Base-by-base conservation (phyloP, 169 alveolate genomes). In the Cyclospora cayetanensis region DNA sequence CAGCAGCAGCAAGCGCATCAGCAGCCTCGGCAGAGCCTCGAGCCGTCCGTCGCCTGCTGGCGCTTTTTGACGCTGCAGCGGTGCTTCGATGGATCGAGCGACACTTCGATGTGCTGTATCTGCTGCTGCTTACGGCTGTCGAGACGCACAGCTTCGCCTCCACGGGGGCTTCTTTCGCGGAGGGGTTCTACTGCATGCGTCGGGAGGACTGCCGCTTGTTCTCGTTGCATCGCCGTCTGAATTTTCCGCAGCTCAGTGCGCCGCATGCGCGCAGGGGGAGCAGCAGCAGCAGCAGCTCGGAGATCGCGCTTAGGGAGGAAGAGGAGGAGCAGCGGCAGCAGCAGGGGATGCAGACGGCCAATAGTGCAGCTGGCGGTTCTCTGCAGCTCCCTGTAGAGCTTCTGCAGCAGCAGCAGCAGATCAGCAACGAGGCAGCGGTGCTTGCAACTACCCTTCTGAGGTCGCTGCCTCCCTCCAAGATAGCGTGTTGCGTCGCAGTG, bases 101-200 rank as follows among this genome's bases (percentile, higher is more conserved):
- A 55, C 92, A 70, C 55, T 87, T 77, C 60, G 86, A 68, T n/a
- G 31, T 41, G n/a, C 77, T 87, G 18, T 87, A 66, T 39, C 27
- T 66, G 53, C 63, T 66, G 74, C 82, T 42, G 53, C 46, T 87
- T 1, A 55, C 86, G 7, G 92, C 72, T 34, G 77, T 68, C 29
- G 92, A 87, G 86, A 35, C 43, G 41, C 92, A 87, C 63, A 50
- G 87, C n/a, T 77, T 87, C 15, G 55, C 7, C 27, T 22, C 74
- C 52, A 41, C 85, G 12, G 31, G 70, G 0, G 85, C 92, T n/a
- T 87, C 92, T 39, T 87, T 87, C 35, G 55, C 92, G 5, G 92
- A 87, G 42, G 72, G 66, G 25, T 87, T 87, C 77, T 87, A 87
- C 46, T 37, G 87, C 12, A 66, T 87, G 39, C 80, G 50, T 22